phyloP scores from a whole-genome alignment of 345 rosid species.

The Salix viminalis region DNA sequence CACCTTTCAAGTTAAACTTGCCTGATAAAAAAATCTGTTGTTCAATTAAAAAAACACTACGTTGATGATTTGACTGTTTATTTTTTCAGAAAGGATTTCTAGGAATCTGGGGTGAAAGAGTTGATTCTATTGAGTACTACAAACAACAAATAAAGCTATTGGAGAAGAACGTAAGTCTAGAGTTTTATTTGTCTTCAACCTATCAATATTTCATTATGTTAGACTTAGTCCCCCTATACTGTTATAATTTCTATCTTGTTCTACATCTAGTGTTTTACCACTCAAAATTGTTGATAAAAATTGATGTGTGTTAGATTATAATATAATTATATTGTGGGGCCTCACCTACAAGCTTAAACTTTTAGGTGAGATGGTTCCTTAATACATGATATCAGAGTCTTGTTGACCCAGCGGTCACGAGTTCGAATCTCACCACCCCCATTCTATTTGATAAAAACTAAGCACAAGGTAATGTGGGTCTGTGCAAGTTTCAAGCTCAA shows the following conservation, averaged over 20 bases:
- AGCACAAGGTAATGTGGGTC: too few relatives aligned
- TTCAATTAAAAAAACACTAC: neutral
- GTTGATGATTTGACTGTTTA: slow-evolving; percentile 17
- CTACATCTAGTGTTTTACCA: neutral
- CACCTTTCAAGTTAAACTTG: neutral
- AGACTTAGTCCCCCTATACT: too few relatives aligned
- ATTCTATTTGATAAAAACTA: too few relatives aligned
- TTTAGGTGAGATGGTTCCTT: too few relatives aligned
- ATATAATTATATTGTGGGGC: too few relatives aligned
- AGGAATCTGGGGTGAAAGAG: slow-evolving; percentile 74
- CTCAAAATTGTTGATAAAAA: neutral
- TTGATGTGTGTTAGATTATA: too few relatives aligned
- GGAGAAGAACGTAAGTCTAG: slow-evolving; percentile 51
- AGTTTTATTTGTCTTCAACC: neutral
- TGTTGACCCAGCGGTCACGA: too few relatives aligned
- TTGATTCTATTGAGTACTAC: slow-evolving; percentile 84
- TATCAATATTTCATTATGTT: neutral
- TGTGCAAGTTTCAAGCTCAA: too few relatives aligned
- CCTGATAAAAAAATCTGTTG: neutral
- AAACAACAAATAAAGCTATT: slow-evolving; percentile 50
- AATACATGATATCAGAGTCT: too few relatives aligned
- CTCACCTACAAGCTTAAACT: too few relatives aligned
- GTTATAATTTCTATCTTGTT: neutral
- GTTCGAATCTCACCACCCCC: too few relatives aligned
- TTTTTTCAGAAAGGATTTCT: slow-evolving; percentile 69